A percentile compares a stretch with the other conserved stretches of the same genome.
phyloP scores from a whole-genome alignment of 2,329 filamentous ascomycete genomes.

The Pestalotiopsis sp. region DNA sequence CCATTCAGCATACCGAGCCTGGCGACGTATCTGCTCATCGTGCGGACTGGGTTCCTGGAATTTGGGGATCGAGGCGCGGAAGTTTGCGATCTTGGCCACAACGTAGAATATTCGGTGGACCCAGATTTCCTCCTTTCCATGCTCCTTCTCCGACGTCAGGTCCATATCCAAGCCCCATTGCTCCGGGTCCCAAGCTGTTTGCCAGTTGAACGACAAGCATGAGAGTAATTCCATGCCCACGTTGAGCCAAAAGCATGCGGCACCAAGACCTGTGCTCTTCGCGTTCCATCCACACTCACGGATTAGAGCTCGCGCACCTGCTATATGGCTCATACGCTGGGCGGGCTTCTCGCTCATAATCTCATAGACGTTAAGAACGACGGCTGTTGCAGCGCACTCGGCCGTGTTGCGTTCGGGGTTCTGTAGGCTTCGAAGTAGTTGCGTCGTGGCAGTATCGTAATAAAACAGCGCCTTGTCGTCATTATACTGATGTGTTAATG shows the following conservation, averaged over 20 bases:
- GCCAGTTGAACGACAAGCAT: slow-evolving; percentile 86
- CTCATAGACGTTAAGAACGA: slow-evolving; percentile 90
- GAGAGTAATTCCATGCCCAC: slow-evolving; percentile 88
- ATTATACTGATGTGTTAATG: slow-evolving; percentile 65
- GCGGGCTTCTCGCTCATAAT: slow-evolving; percentile 82
- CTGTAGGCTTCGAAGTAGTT: slow-evolving; percentile 75
- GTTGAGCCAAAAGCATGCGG: slow-evolving; percentile 93
- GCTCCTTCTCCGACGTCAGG: slow-evolving; percentile 44
- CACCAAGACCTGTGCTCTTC: slow-evolving; percentile 74
- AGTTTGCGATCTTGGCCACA: slow-evolving; percentile 84
- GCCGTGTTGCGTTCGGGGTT: slow-evolving; percentile 83
- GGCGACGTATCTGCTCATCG: slow-evolving; percentile 65
- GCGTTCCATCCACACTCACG: slow-evolving; percentile 91
- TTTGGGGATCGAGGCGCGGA: slow-evolving; percentile 70
- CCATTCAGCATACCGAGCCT: slow-evolving; percentile 76
- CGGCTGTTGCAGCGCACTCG: slow-evolving; percentile 84
- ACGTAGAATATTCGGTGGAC: slow-evolving; percentile 88
- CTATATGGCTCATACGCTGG: slow-evolving; percentile 87
- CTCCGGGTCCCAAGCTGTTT: slow-evolving; percentile 85
- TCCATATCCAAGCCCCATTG: slow-evolving; percentile 86
- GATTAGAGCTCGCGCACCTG: slow-evolving; percentile 81
- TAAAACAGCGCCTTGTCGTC: slow-evolving; percentile 81
- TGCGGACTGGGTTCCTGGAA: slow-evolving; percentile 62
- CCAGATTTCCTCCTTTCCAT: slow-evolving; percentile 79
- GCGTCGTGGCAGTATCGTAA: slow-evolving; percentile 82